Percentiles rank a stretch among this genome's conserved stretches.
Evolutionary conservation across 306 rosid species (phyloP).

Genomic region (Pueraria montana): DNA sequence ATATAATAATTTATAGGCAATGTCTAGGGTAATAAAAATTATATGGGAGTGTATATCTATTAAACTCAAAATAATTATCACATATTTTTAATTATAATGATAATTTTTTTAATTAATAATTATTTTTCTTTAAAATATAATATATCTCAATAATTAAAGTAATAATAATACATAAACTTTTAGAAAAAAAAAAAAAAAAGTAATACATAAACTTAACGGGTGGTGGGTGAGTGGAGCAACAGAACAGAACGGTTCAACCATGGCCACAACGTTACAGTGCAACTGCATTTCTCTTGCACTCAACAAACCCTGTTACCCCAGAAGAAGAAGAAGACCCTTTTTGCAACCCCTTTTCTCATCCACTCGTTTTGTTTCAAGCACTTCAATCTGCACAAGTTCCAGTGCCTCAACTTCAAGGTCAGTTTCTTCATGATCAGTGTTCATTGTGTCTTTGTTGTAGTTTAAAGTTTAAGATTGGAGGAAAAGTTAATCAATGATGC

Average conservation of each 20-base stretch:
- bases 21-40: too few relatives aligned
- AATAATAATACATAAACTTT: too few relatives aligned
- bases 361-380: slow-evolving; percentile 42
- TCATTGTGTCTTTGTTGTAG: background rate
- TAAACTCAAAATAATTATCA: too few relatives aligned
- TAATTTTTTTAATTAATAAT: too few relatives aligned
- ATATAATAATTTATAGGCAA: too few relatives aligned
- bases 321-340: slow-evolving; percentile 28
- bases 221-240: slow-evolving; percentile 17
- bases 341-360: slow-evolving; percentile 41
- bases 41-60: too few relatives aligned
- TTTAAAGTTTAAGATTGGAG: background rate
- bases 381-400: slow-evolving; percentile 45
- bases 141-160: too few relatives aligned
- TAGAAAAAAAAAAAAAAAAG: background rate
- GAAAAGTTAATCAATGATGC: background rate
- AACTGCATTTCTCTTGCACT: slow-evolving; percentile 56
- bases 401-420: slow-evolving; percentile 58
- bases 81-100: too few relatives aligned
- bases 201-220: background rate
- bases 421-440: slow-evolving; percentile 22
- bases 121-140: too few relatives aligned
- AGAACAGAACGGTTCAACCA: slow-evolving; percentile 39
- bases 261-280: slow-evolving; percentile 69
- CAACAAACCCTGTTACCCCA: slow-evolving; percentile 47